A percentile compares a stretch with the other conserved stretches of the same genome.
Evolutionary conservation across 495 filamentous ascomycete genomes (phyloP).

Genomic region (Clavariopsis aquatica): DNA sequence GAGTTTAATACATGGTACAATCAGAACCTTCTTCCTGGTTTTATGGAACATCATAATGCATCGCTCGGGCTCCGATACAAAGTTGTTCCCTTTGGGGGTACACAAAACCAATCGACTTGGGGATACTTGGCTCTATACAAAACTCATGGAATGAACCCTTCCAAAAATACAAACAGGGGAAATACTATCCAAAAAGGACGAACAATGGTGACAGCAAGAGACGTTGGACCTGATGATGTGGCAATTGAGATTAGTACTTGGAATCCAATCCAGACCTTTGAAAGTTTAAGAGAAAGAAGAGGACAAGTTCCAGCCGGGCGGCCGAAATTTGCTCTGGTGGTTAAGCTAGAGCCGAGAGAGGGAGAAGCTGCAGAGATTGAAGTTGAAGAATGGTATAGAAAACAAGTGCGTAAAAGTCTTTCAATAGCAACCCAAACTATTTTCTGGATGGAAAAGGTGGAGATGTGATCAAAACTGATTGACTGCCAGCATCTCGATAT

Average conservation of each 20-base stretch:
- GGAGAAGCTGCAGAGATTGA: constrained; percentile 63
- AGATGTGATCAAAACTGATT: not conserved
- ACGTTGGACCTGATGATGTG: not conserved
- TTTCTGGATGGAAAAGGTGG: not conserved
- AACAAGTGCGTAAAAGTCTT: constrained; percentile 59
- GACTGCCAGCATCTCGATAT: constrained; percentile 23
- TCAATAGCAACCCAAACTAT: not conserved
- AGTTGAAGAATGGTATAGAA: constrained; percentile 58
- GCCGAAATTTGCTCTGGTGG: constrained; percentile 1
- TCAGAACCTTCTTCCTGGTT: constrained; percentile 5
- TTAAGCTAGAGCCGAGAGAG: constrained; percentile 11
- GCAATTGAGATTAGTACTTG: not conserved
- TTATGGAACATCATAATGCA: constrained; percentile 8
- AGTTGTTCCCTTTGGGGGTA: not conserved
- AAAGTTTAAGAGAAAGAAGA: constrained; percentile 1
- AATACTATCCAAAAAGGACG: not conserved
- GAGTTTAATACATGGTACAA: constrained; percentile 28
- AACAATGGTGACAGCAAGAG: not conserved
- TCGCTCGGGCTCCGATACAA: constrained; percentile 25
- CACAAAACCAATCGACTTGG: not conserved
- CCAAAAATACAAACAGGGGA: not conserved
- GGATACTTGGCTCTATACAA: constrained; percentile 25
- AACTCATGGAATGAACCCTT: not conserved
- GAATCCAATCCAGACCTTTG: constrained; percentile 14
- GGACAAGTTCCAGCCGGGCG: not conserved